These are phyloP conservation scores for Tulasnella sp. DNA, from an alignment of 768 basidiomycete species.

Conservation along the genomic window DNA sequence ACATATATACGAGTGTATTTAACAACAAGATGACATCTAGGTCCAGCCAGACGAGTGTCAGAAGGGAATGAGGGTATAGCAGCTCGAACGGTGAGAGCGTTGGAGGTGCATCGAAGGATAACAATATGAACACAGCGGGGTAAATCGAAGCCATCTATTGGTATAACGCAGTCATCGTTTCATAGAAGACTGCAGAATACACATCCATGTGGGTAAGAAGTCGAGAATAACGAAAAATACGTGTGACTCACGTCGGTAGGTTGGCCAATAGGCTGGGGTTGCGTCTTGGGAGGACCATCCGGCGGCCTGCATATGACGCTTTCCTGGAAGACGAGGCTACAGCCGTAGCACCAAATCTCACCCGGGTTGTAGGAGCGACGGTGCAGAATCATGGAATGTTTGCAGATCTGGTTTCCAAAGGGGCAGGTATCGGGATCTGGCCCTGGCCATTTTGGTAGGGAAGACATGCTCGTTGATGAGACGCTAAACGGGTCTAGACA, in stretches of 20 bases:
- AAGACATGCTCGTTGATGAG: not conserved
- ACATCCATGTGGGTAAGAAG: not conserved
- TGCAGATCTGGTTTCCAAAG: not conserved
- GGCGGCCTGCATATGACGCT: conserved; percentile 1
- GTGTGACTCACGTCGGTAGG: not conserved
- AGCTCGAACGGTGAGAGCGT: too few relatives aligned
- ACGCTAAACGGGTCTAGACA: too few relatives aligned
- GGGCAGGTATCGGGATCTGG: not conserved
- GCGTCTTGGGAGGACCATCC: not conserved
- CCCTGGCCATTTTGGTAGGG: not conserved
- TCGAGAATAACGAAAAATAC: not conserved
- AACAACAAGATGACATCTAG: too few relatives aligned
- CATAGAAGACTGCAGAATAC: not conserved
- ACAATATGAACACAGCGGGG: not conserved
- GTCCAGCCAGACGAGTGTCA: too few relatives aligned
- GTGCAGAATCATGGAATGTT: not conserved
- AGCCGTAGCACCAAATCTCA: conserved; percentile 3
- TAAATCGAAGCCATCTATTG: not conserved
- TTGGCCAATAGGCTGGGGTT: not conserved
- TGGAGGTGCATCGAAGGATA: too few relatives aligned
- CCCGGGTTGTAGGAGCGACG: not conserved
- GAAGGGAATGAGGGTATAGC: too few relatives aligned
- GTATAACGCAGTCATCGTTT: not conserved
- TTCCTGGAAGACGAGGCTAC: not conserved
- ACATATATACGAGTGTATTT: too few relatives aligned